Conservation (phyloP, 805 yeast species). For the Cyberlindnera saturnus region DNA sequence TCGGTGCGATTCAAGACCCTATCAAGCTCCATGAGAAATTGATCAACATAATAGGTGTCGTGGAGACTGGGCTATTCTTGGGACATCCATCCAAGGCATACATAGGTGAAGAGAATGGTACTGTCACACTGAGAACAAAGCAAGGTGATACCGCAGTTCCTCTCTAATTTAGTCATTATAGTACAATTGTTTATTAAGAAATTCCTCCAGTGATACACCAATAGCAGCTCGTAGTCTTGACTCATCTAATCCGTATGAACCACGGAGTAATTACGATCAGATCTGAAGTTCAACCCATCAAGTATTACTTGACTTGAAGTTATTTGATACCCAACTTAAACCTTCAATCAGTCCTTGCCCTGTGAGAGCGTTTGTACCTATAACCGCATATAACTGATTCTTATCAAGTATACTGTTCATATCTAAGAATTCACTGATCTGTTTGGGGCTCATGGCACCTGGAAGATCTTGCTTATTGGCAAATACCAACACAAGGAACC, state of each 20-base stretch:
- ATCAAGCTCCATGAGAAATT: slow-evolving; percentile 53
- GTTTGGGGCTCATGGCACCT: slow-evolving; percentile 83
- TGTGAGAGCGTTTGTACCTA: slow-evolving; percentile 83
- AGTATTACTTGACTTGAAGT: slow-evolving; percentile 30
- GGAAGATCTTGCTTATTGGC: slow-evolving; percentile 96
- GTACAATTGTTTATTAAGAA: neutral
- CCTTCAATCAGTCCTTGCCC: slow-evolving; percentile 91
- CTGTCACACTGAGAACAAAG: slow-evolving; percentile 32
- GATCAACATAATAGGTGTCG: slow-evolving; percentile 83
- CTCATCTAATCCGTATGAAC: too few relatives aligned
- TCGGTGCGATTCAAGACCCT: slow-evolving; percentile 62
- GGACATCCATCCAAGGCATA: slow-evolving; percentile 69
- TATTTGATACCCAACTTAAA: slow-evolving; percentile 75
- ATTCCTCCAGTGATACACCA: neutral
- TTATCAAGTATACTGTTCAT: slow-evolving; percentile 50
- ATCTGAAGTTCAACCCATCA: neutral
- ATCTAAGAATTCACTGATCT: slow-evolving; percentile 67
- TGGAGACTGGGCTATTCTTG: slow-evolving; percentile 89
- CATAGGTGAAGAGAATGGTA: slow-evolving; percentile 82
- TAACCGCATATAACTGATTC: slow-evolving; percentile 82
- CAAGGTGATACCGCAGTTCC: slow-evolving; percentile 15
- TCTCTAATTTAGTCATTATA: neutral
- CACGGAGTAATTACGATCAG: too few relatives aligned
- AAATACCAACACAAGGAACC: slow-evolving; percentile 73
- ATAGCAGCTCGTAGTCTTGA: neutral